Evolutionary conservation across 2,329 filamentous ascomycete species (phyloP).

Genomic region (Arthrobotrys megalospora): DNA sequence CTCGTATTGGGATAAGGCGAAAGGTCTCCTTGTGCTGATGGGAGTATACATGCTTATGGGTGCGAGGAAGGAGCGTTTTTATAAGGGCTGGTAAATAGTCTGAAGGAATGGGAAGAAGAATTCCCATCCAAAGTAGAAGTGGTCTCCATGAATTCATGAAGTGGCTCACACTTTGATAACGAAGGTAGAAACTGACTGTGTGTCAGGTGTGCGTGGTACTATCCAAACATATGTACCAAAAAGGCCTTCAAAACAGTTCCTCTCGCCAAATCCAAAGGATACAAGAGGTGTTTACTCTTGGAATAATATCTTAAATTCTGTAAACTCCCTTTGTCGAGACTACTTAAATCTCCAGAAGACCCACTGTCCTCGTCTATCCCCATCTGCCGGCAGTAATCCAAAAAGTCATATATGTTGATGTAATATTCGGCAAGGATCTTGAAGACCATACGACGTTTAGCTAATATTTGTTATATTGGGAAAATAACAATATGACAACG

Average conservation of each 20-base stretch:
- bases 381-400: conserved; percentile 21
- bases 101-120: too few species aligned
- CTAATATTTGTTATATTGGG: not conserved
- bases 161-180: too few species aligned
- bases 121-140: too few species aligned
- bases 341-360: not conserved
- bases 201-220: not conserved
- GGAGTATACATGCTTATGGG: too few species aligned
- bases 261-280: conserved; percentile 26
- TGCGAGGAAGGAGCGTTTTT: too few species aligned
- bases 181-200: too few species aligned
- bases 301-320: conserved; percentile 27
- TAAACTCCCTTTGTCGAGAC: conserved; percentile 23
- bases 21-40: too few species aligned
- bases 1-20: too few species aligned
- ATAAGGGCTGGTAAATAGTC: too few species aligned
- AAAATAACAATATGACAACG: not conserved
- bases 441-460: not conserved
- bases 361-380: not conserved
- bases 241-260: conserved; percentile 18
- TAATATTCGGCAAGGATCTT: conserved; percentile 15
- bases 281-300: conserved; percentile 8
- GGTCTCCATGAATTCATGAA: too few species aligned
- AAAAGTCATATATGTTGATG: conserved; percentile 37
- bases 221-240: conserved; percentile 30